Evolutionary conservation across 345 rosid genomes (phyloP).

Genomic region (Eucalyptus lansdowneana): DNA sequence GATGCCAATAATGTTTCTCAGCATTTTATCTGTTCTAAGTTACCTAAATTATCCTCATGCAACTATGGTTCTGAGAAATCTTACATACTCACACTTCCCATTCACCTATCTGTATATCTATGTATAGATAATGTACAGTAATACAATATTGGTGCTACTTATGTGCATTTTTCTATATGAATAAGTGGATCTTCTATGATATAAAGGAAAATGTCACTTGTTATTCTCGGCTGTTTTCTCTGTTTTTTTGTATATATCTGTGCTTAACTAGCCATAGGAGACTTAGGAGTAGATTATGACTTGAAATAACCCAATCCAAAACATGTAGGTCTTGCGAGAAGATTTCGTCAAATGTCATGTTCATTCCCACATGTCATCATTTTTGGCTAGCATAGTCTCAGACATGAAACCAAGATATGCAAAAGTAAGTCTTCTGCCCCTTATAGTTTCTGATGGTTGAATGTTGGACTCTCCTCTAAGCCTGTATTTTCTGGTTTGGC

Average conservation of each 20-base stretch:
- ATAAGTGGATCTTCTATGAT: not conserved
- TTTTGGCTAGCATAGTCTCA: constrained; percentile 21
- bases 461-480: not conserved
- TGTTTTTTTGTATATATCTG: not conserved
- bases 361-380: constrained; percentile 44
- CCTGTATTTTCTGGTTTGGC: not conserved
- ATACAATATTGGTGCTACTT: not conserved
- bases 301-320: not conserved
- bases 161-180: not conserved
- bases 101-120: not conserved
- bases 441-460: not conserved
- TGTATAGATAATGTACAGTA: not conserved
- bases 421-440: constrained; percentile 30
- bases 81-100: not conserved
- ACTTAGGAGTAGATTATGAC: not conserved
- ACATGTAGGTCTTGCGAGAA: constrained; percentile 63
- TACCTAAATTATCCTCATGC: not conserved
- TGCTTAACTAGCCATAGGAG: not conserved
- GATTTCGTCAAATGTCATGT: constrained; percentile 72
- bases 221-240: not conserved
- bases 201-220: not conserved
- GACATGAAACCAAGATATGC: constrained; percentile 20
- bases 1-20: not conserved
- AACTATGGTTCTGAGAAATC: not conserved
- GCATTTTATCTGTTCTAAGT: not conserved